Base-by-base conservation (phyloP, 495 filamentous ascomycete species). In the Penicillium nucicola region DNA sequence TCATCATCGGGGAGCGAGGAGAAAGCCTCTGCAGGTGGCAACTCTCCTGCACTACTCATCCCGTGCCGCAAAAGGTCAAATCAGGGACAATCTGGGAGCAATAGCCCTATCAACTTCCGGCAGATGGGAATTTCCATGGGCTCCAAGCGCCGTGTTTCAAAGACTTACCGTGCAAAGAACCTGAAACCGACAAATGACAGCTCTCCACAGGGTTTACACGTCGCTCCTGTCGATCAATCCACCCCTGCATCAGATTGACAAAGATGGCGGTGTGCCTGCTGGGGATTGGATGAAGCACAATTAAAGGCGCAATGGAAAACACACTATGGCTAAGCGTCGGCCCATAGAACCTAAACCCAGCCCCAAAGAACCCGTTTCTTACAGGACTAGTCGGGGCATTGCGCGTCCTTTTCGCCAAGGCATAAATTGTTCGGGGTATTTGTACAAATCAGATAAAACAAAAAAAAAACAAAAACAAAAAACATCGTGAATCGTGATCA, bases 361-460 rank as follows among this genome's bases (percentile, higher is more conserved):
- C 25, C 25, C 37, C 18, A 23, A 19, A 13, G 25, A 33, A 32
- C 15, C 25, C 25, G 7, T 28, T 28, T 28, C 25, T 8, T 34
- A 23, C 31, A 12, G 8, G 35, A 40, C 32, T 17, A 48, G 40
- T 41, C 31, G 39, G 12, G 40, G 37, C 36, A 48, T 41, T 48
- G 46, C 46, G 46, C 46, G 18, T 48, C 46, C 25, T 40, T 22
- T 18, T 28, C 18, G 23, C 44, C 44, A 47, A 14, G 36, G 28
- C 5, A 40, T 40, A 10, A 40, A 39, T 32, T 40, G 28, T 40
- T 32, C 35, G 25, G 37, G 46, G 46, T 48, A 48, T 48, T 36
- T 50, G 31, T 50, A 50, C 48, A 50, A 41, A 48, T 41, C 17
- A 48, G 41, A 32, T 23, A 18, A n/a, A n/a, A n/a, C n/a, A n/a